Base-by-base conservation (phyloP, 2,329 filamentous ascomycete species). In the Nemania sp. region DNA sequence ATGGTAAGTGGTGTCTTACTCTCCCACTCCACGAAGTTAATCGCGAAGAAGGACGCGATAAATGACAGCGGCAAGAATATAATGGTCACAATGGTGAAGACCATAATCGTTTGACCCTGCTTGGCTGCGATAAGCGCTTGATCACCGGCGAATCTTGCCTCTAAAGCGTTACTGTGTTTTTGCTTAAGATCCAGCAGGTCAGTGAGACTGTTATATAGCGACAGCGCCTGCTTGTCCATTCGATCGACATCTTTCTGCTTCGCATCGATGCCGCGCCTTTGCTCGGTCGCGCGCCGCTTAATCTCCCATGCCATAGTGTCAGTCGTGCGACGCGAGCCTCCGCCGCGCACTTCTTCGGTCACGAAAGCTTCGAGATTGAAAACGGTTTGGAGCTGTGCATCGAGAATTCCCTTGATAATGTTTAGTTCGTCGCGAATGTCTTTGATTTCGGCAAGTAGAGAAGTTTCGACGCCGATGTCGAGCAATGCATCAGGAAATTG, bases 371-470 rank as follows among this genome's bases (percentile, higher is more conserved):
- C 74, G 22, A 83, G 74, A 40, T 80, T 75, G 1, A 66, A 69
- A 1, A 82, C 68, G 0, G 80, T 74, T 24, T 70, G 67, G 3
- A 72, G 63, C 58, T 83, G 80, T 28, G 80, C 73, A 41, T 77
- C 73, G 1, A 83, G 68, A 0, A 83, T 75, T 48, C 77, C 78
- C 3, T 66, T 68, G 24, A 88, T 79, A 70, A 87, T 87, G 62
- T 82, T 82, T 17, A 88, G 76, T 67, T 88, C 84, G 61, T 88
- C 84, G 17, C 82, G 78, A 48, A 88, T 86, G 62, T 88, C 84
- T 64, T 87, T 87, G 41, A 81, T 82, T 61, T 88, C 84, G 0
- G 81, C 77, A 0, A 88, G 73, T 0, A 87, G 73, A 44, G 80
- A 76, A 0, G 83, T 86, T 64, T 87, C 83, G 4, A 75, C 72